These are phyloP conservation scores for Leccinum solheimii DNA, from an alignment of 1,284 basidiomycete species.

Conservation along the genomic window DNA sequence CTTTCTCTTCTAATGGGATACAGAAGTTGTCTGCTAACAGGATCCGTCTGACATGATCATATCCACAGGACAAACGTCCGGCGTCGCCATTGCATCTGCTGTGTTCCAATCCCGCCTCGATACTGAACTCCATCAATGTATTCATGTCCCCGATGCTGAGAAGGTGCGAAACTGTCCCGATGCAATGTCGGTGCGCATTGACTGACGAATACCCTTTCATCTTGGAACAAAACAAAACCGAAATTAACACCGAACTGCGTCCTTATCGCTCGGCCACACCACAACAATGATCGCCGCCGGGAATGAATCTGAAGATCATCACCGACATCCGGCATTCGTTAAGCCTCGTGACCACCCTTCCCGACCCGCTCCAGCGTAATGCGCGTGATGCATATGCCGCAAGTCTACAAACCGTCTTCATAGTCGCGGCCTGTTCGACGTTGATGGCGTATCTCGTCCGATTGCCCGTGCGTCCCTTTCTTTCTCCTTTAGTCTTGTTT, in stretches of 20 bases:
- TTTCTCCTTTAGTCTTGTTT: too few relatives aligned
- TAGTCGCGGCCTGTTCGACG: constrained; percentile 65
- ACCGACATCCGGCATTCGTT: constrained; percentile 16
- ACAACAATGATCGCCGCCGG: not conserved
- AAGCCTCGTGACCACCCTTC: constrained; percentile 38
- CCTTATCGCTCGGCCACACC: not conserved
- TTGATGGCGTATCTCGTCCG: constrained; percentile 63
- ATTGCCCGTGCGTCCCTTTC: constrained; percentile 51
- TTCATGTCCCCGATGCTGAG: constrained; percentile 15
- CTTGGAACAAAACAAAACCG: not conserved
- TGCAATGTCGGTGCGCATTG: not conserved
- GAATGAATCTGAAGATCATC: constrained; percentile 12
- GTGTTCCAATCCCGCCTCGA: constrained; percentile 25
- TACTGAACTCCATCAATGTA: constrained; percentile 15
- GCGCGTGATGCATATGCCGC: constrained; percentile 72
- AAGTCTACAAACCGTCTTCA: constrained; percentile 71
- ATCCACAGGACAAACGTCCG: constrained; percentile 18
- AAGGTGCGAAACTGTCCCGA: constrained; percentile 4
- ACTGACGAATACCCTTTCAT: not conserved
- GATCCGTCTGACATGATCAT: not conserved
- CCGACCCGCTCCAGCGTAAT: constrained; percentile 43
- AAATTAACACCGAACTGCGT: not conserved
- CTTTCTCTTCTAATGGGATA: not conserved
- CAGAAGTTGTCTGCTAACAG: not conserved
- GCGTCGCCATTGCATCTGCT: constrained; percentile 22